Percentiles rank a stretch among this genome's conserved stretches.
phyloP scores from a whole-genome alignment of 345 rosid species.

The Sapria himalayana region DNA sequence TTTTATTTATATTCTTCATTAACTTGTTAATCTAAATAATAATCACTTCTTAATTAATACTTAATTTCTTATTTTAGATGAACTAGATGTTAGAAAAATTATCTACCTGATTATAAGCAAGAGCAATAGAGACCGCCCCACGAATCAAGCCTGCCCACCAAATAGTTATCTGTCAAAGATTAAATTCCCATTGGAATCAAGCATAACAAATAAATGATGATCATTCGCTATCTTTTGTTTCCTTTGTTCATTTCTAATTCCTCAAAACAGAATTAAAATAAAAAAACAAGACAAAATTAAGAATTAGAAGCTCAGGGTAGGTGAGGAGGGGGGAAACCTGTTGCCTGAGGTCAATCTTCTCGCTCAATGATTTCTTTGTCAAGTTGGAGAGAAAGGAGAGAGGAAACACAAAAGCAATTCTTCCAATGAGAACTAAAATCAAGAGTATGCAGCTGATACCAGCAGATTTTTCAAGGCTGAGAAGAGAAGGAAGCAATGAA shows the following conservation, averaged over 20 bases:
- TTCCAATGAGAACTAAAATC: conserved; percentile 60
- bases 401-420: conserved; percentile 84
- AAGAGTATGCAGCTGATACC: conserved; percentile 59
- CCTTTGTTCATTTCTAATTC: too few species aligned
- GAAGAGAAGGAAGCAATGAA: conserved; percentile 6
- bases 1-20: too few species aligned
- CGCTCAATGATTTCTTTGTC: conserved; percentile 36
- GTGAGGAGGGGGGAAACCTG: too few species aligned
- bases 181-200: too few species aligned
- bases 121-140: conserved; percentile 94
- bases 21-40: too few species aligned
- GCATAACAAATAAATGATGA: too few species aligned
- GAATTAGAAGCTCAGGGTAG: too few species aligned
- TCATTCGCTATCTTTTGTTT: too few species aligned
- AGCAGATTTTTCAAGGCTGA: conserved; percentile 62
- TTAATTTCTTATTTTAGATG: too few species aligned
- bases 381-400: conserved; percentile 71
- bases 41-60: too few species aligned
- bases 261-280: neutral
- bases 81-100: too few species aligned
- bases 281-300: neutral
- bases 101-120: conserved; percentile 84
- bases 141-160: conserved; percentile 99
- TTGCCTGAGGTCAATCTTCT: conserved; percentile 39
- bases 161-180: conserved; percentile 38